Evolutionary conservation across 108 stramenopile genomes (phyloP), one percentile per base, ranked within the genome.

Genomic region (Fragilariopsis cylindrus): DNA sequence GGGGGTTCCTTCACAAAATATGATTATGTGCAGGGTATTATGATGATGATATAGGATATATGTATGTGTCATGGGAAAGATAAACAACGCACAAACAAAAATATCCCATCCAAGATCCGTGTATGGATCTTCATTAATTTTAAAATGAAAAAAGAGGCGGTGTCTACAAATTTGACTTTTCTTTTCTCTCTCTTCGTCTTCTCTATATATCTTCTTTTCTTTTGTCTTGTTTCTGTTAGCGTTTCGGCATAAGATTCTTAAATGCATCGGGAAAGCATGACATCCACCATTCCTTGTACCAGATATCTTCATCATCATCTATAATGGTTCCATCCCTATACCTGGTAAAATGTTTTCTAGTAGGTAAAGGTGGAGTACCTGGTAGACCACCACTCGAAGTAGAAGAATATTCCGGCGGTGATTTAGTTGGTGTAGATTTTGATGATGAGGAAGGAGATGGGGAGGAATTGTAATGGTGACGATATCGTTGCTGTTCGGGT

Each of bases 281-380:
- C 75, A 80, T 76, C 78, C 78, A 84, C 78, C 83, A 77, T 69
- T 80, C 72, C 42, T 71, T 65, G 68, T 80, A 79, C 75, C 76
- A 76, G 40, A 79, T 76, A 43, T 80, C 82, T 53, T 66, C 78
- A 30, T 75, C 65, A 1, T 68, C 73, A 13, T 79, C 69, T 43
- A 66, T 65, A 39, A 64, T 41, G n/a, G 40, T 49, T 16, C 67
- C 67, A 39, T 48, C 67, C 43, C 46, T 63, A 39, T 48, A 47
- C 43, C 46, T 63, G 7, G 60, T 75, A 52, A 41, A 54, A 68
- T 69, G 47, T 55, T 70, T 70, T 63, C 47, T 74, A 43, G 57
- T 74, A 39, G 67, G 67, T n/a, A 47, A 62, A 15, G 77, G 77
- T 58, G 77, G 73, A 13, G 75, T 71, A 16, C 74, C 55, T 30